phyloP scores from a whole-genome alignment of 2,329 filamentous ascomycete species.

The Akanthomyces uredinophilus region DNA sequence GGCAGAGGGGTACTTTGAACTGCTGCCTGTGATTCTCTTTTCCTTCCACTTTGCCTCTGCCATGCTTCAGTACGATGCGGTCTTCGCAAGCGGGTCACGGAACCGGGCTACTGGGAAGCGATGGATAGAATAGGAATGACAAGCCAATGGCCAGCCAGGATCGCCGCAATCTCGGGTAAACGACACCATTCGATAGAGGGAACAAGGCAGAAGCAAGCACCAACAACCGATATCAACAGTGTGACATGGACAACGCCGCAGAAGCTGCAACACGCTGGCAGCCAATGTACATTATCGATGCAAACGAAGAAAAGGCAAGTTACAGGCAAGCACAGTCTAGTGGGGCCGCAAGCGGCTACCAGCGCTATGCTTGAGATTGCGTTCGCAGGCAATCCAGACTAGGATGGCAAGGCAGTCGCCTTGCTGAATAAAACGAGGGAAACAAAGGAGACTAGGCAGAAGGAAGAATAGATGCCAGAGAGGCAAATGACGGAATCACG shows the following conservation, averaged over 20 bases:
- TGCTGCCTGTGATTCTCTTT: neutral
- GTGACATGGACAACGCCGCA: no score
- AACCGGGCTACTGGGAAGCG: neutral
- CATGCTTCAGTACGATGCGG: neutral
- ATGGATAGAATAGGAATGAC: no score
- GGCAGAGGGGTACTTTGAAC: neutral
- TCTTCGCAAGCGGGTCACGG: neutral
- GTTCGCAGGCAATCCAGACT: neutral
- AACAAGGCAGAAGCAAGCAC: no score
- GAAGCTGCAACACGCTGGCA: neutral
- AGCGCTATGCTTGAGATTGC: no score
- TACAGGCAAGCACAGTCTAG: constrained; percentile 2
- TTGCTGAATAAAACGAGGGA: neutral
- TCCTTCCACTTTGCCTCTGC: neutral
- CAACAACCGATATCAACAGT: no score
- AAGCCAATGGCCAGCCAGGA: neutral
- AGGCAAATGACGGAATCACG: neutral
- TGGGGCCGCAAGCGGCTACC: neutral
- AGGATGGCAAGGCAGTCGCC: neutral
- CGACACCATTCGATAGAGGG: no score
- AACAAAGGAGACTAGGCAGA: neutral
- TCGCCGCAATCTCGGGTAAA: no score
- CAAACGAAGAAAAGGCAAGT: neutral
- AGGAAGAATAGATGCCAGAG: neutral
- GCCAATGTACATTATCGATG: neutral